Percentiles rank a stretch among this genome's conserved stretches.
Conservation (phyloP, 2,329 filamentous ascomycete genomes). For the Magnaporthiopsis incrustans region DNA sequence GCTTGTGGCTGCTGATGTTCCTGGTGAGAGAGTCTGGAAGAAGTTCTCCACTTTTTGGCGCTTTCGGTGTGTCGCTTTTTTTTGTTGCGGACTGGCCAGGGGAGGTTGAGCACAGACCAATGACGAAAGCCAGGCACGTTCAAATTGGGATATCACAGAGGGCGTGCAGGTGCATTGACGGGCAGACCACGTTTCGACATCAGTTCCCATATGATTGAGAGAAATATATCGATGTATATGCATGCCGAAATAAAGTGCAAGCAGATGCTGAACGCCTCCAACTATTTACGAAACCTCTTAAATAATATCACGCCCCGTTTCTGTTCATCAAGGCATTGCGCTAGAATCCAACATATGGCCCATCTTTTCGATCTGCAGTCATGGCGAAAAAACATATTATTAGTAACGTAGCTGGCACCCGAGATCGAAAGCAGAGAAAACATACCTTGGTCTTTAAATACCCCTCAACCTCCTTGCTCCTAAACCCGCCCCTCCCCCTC, state of each 20-base stretch:
- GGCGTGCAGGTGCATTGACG: too few species aligned
- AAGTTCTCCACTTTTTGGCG: too few species aligned
- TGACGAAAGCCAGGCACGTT: too few species aligned
- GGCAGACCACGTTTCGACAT: too few species aligned
- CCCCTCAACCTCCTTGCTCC: slow-evolving; percentile 81
- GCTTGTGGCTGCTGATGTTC: too few species aligned
- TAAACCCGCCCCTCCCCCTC: slow-evolving; percentile 77
- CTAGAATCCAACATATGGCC: slow-evolving; percentile 63
- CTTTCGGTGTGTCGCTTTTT: too few species aligned
- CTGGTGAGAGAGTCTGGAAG: too few species aligned
- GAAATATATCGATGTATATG: not conserved
- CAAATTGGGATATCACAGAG: too few species aligned
- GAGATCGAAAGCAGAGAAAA: slow-evolving; percentile 9
- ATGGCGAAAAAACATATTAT: slow-evolving; percentile 8
- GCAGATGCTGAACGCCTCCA: not conserved
- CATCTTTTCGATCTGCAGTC: slow-evolving; percentile 73
- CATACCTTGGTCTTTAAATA: slow-evolving; percentile 91
- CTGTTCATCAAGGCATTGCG: not conserved
- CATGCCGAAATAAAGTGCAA: not conserved
- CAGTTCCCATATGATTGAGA: too few species aligned
- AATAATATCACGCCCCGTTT: not conserved
- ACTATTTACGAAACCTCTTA: not conserved
- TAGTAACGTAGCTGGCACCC: not conserved
- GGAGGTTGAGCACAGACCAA: not conserved
- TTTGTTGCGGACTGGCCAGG: not conserved